Evolutionary conservation across 1,284 basidiomycete genomes (phyloP).

Genomic region (Pterula multifida): DNA sequence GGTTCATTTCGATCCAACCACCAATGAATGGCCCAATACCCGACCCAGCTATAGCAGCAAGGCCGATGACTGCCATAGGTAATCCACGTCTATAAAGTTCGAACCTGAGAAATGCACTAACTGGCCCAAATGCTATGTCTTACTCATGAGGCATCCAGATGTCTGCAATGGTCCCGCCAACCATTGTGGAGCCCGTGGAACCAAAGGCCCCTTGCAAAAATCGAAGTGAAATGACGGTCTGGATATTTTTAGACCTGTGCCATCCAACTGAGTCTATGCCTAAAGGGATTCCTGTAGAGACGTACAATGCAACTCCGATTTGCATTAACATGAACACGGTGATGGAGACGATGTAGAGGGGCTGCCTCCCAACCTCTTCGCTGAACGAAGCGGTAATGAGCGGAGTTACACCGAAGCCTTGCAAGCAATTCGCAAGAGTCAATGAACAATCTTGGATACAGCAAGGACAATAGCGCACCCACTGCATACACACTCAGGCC

Average conservation of each 20-base stretch:
- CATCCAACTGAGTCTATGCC: neutral
- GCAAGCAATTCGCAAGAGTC: neutral
- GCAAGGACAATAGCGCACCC: neutral
- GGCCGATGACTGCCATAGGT: conserved; percentile 59
- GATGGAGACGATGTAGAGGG: conserved; percentile 49
- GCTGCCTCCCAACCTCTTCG: conserved; percentile 67
- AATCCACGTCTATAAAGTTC: conserved; percentile 41
- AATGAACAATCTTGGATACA: neutral
- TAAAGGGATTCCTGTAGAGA: conserved; percentile 9
- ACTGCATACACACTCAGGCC: conserved; percentile 52
- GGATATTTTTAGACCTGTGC: conserved; percentile 44
- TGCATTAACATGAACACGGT: conserved; percentile 50
- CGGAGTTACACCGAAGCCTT: conserved; percentile 15
- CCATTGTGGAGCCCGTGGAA: conserved; percentile 57
- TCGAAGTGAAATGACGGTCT: conserved; percentile 55
- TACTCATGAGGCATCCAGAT: conserved; percentile 55
- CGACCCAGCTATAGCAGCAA: conserved; percentile 45
- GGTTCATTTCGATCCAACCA: conserved; percentile 60
- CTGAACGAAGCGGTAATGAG: conserved; percentile 64
- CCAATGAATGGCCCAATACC: conserved; percentile 57
- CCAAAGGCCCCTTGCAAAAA: conserved; percentile 62
- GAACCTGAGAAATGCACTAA: conserved; percentile 1
- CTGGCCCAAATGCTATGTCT: conserved; percentile 10
- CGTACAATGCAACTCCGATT: conserved; percentile 50
- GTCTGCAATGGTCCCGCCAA: conserved; percentile 68